Conservation (phyloP, 305 asterid genomes). For the Fraxinus nigra region DNA sequence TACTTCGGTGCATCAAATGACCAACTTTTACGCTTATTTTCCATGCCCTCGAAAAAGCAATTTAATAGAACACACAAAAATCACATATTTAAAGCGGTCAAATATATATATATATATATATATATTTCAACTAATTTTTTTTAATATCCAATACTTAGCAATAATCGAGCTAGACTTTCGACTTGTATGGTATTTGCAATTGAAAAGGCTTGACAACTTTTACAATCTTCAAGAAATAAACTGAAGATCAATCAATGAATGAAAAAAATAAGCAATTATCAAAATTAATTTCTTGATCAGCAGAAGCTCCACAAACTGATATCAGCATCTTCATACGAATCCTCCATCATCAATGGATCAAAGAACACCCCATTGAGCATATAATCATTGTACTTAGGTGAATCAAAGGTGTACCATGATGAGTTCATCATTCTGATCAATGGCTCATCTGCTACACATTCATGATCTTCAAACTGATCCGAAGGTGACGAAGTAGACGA, state of each 20-base stretch:
- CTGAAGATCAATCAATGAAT: conserved; percentile 55
- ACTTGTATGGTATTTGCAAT: background rate
- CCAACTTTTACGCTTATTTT: background rate
- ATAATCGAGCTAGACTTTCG: background rate
- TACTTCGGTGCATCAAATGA: background rate
- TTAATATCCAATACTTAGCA: background rate
- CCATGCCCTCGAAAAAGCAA: background rate
- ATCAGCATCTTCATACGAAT: conserved; percentile 39
- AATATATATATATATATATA: background rate
- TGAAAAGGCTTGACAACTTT: background rate
- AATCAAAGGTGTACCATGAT: conserved; percentile 66
- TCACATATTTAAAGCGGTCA: background rate
- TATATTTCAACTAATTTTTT: background rate
- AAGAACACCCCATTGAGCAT: conserved; percentile 45
- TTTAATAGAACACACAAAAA: background rate
- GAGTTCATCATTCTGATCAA: conserved; percentile 24
- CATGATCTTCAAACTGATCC: conserved; percentile 33
- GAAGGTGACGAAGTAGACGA: conserved; percentile 11
- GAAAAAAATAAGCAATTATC: background rate
- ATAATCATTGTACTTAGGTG: conserved; percentile 61
- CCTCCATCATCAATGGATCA: conserved; percentile 52
- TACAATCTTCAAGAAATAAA: conserved; percentile 48
- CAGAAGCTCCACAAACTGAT: conserved; percentile 30
- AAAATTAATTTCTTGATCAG: conserved; percentile 21
- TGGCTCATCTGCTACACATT: conserved; percentile 23